Evolutionary conservation across 106 monocot genomes (phyloP), one percentile per base, ranked within the genome.

Genomic region (Acanthochlamys bracteata): DNA sequence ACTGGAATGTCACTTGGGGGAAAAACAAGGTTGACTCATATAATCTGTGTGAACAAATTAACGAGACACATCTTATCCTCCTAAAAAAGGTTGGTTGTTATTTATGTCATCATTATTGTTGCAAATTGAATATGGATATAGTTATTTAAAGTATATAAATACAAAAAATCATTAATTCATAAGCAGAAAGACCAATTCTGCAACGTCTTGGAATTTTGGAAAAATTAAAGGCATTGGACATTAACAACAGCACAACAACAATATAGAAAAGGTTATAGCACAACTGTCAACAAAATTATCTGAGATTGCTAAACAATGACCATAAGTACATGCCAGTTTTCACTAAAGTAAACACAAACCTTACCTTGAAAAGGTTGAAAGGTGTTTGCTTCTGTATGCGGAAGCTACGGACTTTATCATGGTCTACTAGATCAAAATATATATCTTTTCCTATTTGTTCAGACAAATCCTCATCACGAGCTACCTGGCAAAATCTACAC

Each of bases 341-440:
- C 11, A 55, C 9, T 20, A 10, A 20, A 15, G 3, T 3, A 10
- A 55, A 0, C 10, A 15, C 20, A 21, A 55, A 20, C 15, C 63
- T 68, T 75, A 98, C 96, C 96, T 98, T 98, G 65, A 98, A 91
- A 79, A 74, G 27, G 43, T 63, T 85, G 56, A 98, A 98, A 66
- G 85, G 80, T 45, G 70, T 71, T 68, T 91, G 96, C 42, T 91
- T 98, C 69, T 98, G 96, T 71, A 98, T 88, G 15, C 91, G 90
- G 55, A 98, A 98, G 62, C 85, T 91, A 46, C 81, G 83, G 24
- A 98, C 96, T 71, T 98, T 98, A 40, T 98, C 96, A 83, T 98
- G 96, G 67, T 98, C 96, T 15, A 98, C 96, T 15, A 98, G 65
- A 53, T 98, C 96, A 91, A 98, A 98, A 78, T 78, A 98, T 81